Conservation (phyloP, 805 yeast genomes). For the Candida coquimbonensis region DNA sequence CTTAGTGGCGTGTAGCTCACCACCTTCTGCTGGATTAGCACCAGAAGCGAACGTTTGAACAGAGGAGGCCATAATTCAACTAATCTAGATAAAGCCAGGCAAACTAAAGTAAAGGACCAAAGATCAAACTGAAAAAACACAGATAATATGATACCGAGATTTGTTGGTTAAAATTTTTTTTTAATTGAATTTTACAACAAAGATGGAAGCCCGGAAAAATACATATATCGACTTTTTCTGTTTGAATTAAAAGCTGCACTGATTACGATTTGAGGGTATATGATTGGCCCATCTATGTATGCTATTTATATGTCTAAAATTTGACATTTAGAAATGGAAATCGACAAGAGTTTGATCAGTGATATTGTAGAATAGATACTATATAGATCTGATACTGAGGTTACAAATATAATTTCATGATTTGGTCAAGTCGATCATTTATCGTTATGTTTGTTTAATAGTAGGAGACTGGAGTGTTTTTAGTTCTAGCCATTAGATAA, state of each 20-base stretch:
- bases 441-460: background rate
- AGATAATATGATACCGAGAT: background rate
- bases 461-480: background rate
- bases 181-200: too few species aligned
- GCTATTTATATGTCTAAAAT: background rate
- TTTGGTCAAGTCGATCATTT: too few species aligned
- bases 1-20: conserved; percentile 11
- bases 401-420: too few species aligned
- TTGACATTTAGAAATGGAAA: background rate
- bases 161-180: background rate
- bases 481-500: background rate
- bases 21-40: background rate
- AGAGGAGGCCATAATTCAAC: conserved; percentile 7
- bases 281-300: background rate
- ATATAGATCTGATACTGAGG: background rate
- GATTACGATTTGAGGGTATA: background rate
- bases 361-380: background rate
- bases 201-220: background rate
- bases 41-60: conserved; percentile 13
- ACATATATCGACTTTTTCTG: too few species aligned
- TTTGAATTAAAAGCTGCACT: background rate
- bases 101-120: too few species aligned
- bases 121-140: too few species aligned
- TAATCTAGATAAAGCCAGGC: background rate
- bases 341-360: background rate